phyloP scores from a whole-genome alignment of 202 grass and related monocot genomes.

The Digitaria exilis region DNA sequence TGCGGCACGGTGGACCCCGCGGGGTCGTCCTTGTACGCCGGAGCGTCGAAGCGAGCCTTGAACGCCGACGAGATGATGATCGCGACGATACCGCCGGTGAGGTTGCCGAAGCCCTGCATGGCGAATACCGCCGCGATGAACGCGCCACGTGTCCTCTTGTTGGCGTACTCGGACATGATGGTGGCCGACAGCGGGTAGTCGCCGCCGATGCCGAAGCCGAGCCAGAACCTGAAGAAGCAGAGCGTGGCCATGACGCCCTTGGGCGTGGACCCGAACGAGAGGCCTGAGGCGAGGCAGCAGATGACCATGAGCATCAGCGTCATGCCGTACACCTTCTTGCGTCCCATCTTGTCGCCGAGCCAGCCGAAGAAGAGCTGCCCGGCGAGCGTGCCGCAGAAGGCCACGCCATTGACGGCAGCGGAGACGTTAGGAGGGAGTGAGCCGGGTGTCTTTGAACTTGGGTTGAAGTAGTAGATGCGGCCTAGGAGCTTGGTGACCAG shows the following conservation, averaged over 20 bases:
- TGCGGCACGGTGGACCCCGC: slow-evolving; percentile 29
- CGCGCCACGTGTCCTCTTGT: slow-evolving; percentile 50
- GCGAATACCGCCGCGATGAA: slow-evolving; percentile 67
- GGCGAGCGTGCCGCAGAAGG: background rate
- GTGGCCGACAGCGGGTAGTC: slow-evolving; percentile 48
- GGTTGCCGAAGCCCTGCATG: slow-evolving; percentile 50
- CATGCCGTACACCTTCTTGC: slow-evolving; percentile 45
- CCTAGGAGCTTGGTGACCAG: slow-evolving; percentile 55
- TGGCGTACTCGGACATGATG: slow-evolving; percentile 56
- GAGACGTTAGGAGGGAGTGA: slow-evolving; percentile 41
- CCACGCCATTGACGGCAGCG: background rate
- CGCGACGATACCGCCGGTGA: slow-evolving; percentile 37
- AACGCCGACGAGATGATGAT: slow-evolving; percentile 39
- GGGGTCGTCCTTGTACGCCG: slow-evolving; percentile 43
- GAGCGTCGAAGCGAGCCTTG: slow-evolving; percentile 38
- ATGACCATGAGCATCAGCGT: slow-evolving; percentile 43
- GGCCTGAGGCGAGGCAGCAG: slow-evolving; percentile 46
- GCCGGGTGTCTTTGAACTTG: slow-evolving; percentile 14
- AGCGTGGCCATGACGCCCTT: slow-evolving; percentile 44
- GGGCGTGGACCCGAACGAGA: slow-evolving; percentile 39
- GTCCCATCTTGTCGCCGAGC: slow-evolving; percentile 57
- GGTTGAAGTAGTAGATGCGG: slow-evolving; percentile 46
- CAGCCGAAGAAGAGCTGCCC: slow-evolving; percentile 56
- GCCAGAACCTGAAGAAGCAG: slow-evolving; percentile 65
- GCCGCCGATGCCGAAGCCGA: slow-evolving; percentile 48